Evolutionary conservation across 805 yeast genomes (phyloP), one percentile per base, ranked within the genome.

Genomic region (Candida mattraensis): DNA sequence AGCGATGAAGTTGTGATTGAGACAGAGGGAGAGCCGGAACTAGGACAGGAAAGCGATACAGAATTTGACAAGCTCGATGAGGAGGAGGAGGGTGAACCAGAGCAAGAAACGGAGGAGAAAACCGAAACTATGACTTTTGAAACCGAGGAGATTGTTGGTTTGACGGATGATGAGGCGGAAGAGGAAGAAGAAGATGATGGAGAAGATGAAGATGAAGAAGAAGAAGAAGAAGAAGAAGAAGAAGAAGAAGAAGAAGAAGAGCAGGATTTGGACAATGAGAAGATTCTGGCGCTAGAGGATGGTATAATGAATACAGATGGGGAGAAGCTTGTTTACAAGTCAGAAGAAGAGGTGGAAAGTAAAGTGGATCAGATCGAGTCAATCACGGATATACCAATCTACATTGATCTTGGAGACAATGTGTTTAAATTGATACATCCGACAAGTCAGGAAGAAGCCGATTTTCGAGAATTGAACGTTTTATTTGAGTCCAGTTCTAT

Each of bases 351-450:
- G 18, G 13, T 5, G 10, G 3, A 33, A 12, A 38, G 31, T 19
- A 17, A 29, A 12, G 35, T 17, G 17, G 25, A 34, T 14, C 31
- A 15, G 3, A 23, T 16, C 20, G 20, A 11, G 10, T 33, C 31
- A 5, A 17, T 22, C 5, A 37, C 39, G 14, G 33, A 35, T 12
- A 37, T 53, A 8, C 60, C 62, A 2, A 39, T 56, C 5, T 58
- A 56, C 30, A 39, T 58, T 12, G 62, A 58, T 28, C 33, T 53
- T 9, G 57, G 59, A 15, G 49, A 43, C 5, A 48, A 48, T 18
- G 51, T 58, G 10, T 49, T 47, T 36, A 57, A 56, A 32, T 30
- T 58, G 10, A 42, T 49, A 18, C 34, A 40, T 6, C 57, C 60
- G 2, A 18, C 37, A 0, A 31, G 28, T 8, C 28, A 38, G 8